These are phyloP conservation scores for Xylaria acuta DNA, from an alignment of 495 filamentous ascomycete genomes.

Conservation along the genomic window DNA sequence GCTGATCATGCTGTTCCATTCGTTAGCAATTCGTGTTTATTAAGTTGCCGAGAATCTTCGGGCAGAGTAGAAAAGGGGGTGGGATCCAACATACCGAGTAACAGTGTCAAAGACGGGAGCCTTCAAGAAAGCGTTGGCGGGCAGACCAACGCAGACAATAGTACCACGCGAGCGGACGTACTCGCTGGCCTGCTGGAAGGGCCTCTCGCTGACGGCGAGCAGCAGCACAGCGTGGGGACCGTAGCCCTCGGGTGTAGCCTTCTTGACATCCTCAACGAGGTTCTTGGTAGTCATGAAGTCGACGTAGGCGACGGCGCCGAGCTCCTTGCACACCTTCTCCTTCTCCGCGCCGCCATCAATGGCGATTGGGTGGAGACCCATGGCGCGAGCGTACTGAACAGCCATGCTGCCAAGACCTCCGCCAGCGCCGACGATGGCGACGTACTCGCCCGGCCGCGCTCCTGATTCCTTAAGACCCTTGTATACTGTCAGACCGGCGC, in stretches of 20 bases:
- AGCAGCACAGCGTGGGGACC: constrained; percentile 89
- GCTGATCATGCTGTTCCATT: constrained; percentile 69
- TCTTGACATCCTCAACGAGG: constrained; percentile 83
- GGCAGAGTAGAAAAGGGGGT: neutral
- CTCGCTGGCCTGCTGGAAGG: constrained; percentile 87
- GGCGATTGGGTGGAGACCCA: constrained; percentile 79
- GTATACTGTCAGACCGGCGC: constrained; percentile 91
- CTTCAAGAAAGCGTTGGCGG: constrained; percentile 74
- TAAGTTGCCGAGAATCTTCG: constrained; percentile 21
- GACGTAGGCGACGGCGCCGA: constrained; percentile 75
- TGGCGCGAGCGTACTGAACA: constrained; percentile 85
- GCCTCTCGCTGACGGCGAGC: constrained; percentile 84
- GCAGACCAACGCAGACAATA: constrained; percentile 85
- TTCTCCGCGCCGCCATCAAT: constrained; percentile 86
- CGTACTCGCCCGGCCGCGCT: constrained; percentile 72
- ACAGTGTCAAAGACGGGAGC: constrained; percentile 89
- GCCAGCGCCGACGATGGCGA: constrained; percentile 88
- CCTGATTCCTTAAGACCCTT: constrained; percentile 89
- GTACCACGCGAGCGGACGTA: constrained; percentile 82
- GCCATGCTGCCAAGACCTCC: constrained; percentile 86
- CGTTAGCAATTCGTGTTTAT: constrained; percentile 13
- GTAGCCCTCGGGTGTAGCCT: constrained; percentile 75
- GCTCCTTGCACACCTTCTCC: constrained; percentile 65
- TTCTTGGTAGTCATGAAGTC: constrained; percentile 78
- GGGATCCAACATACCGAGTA: constrained; percentile 46